phyloP scores from a whole-genome alignment of 768 basidiomycete genomes.

The Calvatia gigantea region DNA sequence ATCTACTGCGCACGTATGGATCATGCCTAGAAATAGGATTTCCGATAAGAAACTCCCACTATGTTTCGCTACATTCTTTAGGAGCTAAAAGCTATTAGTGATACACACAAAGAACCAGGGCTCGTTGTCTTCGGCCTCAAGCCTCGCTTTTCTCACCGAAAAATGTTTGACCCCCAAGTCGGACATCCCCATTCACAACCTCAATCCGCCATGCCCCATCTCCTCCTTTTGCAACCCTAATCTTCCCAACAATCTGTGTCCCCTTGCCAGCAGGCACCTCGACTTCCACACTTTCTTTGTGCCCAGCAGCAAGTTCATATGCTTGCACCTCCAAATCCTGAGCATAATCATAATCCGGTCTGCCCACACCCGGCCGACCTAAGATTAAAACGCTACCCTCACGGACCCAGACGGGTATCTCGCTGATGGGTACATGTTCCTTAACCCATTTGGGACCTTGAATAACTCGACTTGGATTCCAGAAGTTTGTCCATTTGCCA shows the following conservation, averaged over 20 bases:
- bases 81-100: no score
- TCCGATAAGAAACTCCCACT: no score
- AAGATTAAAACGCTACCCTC: slow-evolving; percentile 54
- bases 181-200: slow-evolving; percentile 11
- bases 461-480: slow-evolving; percentile 47
- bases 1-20: no score
- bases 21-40: no score
- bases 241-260: slow-evolving; percentile 33
- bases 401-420: slow-evolving; percentile 66
- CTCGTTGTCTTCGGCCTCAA: background rate
- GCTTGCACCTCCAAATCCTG: slow-evolving; percentile 45
- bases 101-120: background rate
- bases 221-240: slow-evolving; percentile 27
- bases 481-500: slow-evolving; percentile 61
- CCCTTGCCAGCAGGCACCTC: slow-evolving; percentile 44
- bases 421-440: slow-evolving; percentile 58
- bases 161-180: slow-evolving; percentile 5
- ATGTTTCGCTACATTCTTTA: no score
- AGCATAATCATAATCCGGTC: slow-evolving; percentile 61
- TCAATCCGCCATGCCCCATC: slow-evolving; percentile 8
- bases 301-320: slow-evolving; percentile 50
- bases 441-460: slow-evolving; percentile 62
- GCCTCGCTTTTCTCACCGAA: background rate
- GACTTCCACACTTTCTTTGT: slow-evolving; percentile 27
- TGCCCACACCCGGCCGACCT: slow-evolving; percentile 46